phyloP scores from a whole-genome alignment of 2,329 filamentous ascomycete species.

The Penicillium sp. region DNA sequence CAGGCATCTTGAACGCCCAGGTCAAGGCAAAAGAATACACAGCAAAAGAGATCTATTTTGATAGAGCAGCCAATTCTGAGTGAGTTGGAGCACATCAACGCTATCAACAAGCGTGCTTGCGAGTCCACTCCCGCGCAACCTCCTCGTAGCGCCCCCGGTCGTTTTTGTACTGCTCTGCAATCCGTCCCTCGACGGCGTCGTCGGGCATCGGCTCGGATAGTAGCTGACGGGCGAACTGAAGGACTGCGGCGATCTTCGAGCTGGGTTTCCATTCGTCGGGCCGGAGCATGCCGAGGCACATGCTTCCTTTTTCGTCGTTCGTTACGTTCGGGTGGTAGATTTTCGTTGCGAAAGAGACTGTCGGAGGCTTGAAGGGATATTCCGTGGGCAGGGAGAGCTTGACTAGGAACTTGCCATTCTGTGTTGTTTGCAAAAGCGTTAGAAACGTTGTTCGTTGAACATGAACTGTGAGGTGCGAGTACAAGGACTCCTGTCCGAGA shows the following conservation, averaged over 20 bases:
- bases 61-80: not conserved
- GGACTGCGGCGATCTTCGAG: slow-evolving; percentile 69
- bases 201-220: slow-evolving; percentile 80
- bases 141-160: slow-evolving; percentile 69
- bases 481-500: not conserved
- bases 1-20: not conserved
- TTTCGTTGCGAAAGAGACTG: slow-evolving; percentile 76
- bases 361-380: slow-evolving; percentile 87
- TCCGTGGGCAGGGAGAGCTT: slow-evolving; percentile 69
- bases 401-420: slow-evolving; percentile 73
- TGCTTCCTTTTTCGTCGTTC: slow-evolving; percentile 78
- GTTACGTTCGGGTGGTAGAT: slow-evolving; percentile 95
- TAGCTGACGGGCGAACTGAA: slow-evolving; percentile 72
- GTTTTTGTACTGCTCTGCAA: slow-evolving; percentile 77
- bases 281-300: slow-evolving; percentile 83
- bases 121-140: slow-evolving; percentile 70
- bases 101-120: slow-evolving; percentile 62
- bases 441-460: not conserved
- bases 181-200: slow-evolving; percentile 80
- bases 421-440: slow-evolving; percentile 8
- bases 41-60: not conserved
- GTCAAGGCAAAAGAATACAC: not conserved
- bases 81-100: slow-evolving; percentile 4
- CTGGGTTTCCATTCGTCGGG: slow-evolving; percentile 89
- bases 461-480: not conserved